phyloP scores from a whole-genome alignment of 495 filamentous ascomycete species.

The Alectoria sarmentosa region DNA sequence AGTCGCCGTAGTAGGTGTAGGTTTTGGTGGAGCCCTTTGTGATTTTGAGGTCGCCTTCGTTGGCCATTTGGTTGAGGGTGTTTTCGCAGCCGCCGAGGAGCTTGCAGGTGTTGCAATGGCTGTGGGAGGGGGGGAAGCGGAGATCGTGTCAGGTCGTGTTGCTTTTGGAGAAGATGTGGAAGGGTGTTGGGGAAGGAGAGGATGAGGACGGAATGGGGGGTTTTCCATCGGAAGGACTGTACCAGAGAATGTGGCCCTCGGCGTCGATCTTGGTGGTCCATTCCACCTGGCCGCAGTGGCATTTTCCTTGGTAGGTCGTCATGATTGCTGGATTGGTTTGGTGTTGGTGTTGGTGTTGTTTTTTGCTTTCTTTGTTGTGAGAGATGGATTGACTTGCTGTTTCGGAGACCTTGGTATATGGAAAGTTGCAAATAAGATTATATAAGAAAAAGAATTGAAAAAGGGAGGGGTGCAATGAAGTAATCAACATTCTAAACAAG shows the following conservation, averaged over 20 bases:
- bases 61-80: conserved; percentile 46
- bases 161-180: not conserved
- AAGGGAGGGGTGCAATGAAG: no score
- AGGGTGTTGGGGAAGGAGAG: not conserved
- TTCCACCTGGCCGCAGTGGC: conserved; percentile 45
- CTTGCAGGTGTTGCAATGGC: conserved; percentile 50
- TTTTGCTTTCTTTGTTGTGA: not conserved
- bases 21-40: conserved; percentile 39
- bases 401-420: no score
- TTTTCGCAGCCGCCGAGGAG: conserved; percentile 38
- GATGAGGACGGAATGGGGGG: not conserved
- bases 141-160: not conserved
- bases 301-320: conserved; percentile 38
- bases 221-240: no score
- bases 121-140: conserved; percentile 8
- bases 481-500: no score
- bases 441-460: no score
- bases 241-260: conserved; percentile 42
- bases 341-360: not conserved
- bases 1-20: conserved; percentile 47
- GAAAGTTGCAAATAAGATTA: no score
- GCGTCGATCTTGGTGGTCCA: conserved; percentile 42
- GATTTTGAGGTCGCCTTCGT: conserved; percentile 39
- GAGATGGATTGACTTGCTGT: no score
- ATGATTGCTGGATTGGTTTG: conserved; percentile 14